Evolutionary conservation across 2,329 filamentous ascomycete genomes (phyloP).

Genomic region (Metarhizium rileyi): DNA sequence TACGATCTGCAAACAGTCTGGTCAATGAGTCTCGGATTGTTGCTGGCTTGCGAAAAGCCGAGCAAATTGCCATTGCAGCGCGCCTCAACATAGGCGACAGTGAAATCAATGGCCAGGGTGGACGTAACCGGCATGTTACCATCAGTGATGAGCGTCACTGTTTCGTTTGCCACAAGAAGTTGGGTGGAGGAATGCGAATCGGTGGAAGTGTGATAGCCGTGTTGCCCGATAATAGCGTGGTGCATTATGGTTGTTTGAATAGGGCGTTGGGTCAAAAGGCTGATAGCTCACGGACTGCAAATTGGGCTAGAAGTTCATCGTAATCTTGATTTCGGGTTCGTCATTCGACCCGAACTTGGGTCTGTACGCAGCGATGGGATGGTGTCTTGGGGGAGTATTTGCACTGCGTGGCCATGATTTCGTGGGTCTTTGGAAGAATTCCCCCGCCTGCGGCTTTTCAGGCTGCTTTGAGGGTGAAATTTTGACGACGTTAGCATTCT

Average conservation of each 20-base stretch:
- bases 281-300: conserved; percentile 22
- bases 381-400: conserved; percentile 13
- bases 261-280: conserved; percentile 30
- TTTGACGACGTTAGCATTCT: background rate
- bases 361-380: background rate
- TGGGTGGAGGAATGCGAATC: conserved; percentile 76
- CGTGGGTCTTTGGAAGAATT: conserved; percentile 15
- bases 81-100: conserved; percentile 64
- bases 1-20: conserved; percentile 73
- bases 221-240: conserved; percentile 70
- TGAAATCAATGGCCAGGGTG: conserved; percentile 38
- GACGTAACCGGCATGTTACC: conserved; percentile 57
- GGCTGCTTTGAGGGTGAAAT: background rate
- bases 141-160: conserved; percentile 85
- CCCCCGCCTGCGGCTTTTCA: conserved; percentile 7
- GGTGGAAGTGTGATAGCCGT: conserved; percentile 88
- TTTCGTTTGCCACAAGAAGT: conserved; percentile 83
- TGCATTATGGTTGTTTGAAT: conserved; percentile 71
- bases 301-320: conserved; percentile 28
- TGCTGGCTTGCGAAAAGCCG: conserved; percentile 64
- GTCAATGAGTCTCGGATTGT: conserved; percentile 74
- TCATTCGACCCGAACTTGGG: background rate
- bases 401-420: conserved; percentile 8
- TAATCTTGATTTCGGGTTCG: background rate
- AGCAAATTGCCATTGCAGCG: conserved; percentile 68